Evolutionary conservation across 2,329 filamentous ascomycete species (phyloP).

Genomic region (Aspergillus bombycis): DNA sequence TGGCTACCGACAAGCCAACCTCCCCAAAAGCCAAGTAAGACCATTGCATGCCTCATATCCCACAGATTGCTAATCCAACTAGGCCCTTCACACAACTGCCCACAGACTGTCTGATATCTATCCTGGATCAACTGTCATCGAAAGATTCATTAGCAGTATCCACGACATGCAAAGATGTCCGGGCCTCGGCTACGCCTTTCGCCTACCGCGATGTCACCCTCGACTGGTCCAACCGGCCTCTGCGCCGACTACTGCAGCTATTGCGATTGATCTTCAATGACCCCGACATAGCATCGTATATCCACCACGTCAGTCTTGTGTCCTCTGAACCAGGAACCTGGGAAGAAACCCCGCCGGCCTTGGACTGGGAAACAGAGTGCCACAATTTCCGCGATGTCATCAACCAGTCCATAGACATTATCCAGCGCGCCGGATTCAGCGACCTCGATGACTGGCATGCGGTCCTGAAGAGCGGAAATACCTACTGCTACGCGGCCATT

Average conservation of each 20-base stretch:
- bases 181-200: neutral
- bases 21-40: neutral
- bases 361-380: slow-evolving; percentile 3
- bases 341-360: neutral
- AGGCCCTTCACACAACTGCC: slow-evolving; percentile 1
- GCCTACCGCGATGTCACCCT: neutral
- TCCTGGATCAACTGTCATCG: neutral
- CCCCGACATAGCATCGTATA: slow-evolving; percentile 4
- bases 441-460: neutral
- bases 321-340: neutral
- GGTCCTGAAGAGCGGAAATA: neutral
- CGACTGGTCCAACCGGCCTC: neutral
- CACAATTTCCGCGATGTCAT: neutral
- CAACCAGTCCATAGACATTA: neutral
- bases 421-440: neutral
- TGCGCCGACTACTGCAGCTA: slow-evolving; percentile 1
- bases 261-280: neutral
- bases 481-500: slow-evolving; percentile 2
- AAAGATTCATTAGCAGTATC: neutral
- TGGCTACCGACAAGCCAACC: neutral
- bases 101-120: neutral
- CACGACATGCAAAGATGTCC: neutral
- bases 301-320: slow-evolving; percentile 1
- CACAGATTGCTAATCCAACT: neutral
- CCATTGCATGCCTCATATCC: neutral